Conservation (phyloP, 768 basidiomycete genomes). For the Phlebiopsis flavidoalba region DNA sequence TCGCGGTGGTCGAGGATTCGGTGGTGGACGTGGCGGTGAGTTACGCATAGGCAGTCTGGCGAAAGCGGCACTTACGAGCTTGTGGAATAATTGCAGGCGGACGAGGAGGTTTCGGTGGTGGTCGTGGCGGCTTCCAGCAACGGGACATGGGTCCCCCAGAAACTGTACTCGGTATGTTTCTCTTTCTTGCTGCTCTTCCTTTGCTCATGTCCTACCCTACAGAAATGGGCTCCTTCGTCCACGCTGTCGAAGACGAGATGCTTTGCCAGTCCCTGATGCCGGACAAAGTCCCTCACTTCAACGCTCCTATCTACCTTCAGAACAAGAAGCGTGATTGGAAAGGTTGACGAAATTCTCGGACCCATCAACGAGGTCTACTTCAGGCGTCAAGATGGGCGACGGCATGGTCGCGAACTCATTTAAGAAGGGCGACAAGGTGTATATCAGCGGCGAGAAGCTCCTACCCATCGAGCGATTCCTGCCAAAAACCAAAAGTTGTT, state of each 20-base stretch:
- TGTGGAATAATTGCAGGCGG: background rate
- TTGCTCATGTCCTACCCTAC: background rate
- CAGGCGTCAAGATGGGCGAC: constrained; percentile 92
- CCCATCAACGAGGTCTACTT: constrained; percentile 99
- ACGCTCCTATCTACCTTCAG: constrained; percentile 95
- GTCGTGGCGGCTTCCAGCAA: constrained; percentile 68
- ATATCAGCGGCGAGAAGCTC: constrained; percentile 95
- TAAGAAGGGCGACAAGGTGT: constrained; percentile 97
- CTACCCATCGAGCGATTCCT: constrained; percentile 95
- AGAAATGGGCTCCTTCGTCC: constrained; percentile 93
- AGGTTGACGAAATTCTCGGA: constrained; percentile 98
- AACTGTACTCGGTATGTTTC: constrained; percentile 58
- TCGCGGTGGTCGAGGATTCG: constrained; percentile 50
- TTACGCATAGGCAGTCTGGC: constrained; percentile 14
- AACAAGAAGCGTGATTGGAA: constrained; percentile 89
- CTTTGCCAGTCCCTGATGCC: constrained; percentile 80
- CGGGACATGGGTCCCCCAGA: constrained; percentile 78
- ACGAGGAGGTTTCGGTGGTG: constrained; percentile 21
- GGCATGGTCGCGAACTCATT: constrained; percentile 96
- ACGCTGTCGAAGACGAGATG: constrained; percentile 98
- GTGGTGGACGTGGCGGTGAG: constrained; percentile 38
- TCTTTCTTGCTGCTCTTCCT: background rate
- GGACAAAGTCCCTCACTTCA: constrained; percentile 97
- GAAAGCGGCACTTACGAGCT: background rate
- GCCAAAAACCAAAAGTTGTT: constrained; percentile 82